phyloP scores from a whole-genome alignment of 2,329 filamentous ascomycete species.

The Beauveria sp. region DNA sequence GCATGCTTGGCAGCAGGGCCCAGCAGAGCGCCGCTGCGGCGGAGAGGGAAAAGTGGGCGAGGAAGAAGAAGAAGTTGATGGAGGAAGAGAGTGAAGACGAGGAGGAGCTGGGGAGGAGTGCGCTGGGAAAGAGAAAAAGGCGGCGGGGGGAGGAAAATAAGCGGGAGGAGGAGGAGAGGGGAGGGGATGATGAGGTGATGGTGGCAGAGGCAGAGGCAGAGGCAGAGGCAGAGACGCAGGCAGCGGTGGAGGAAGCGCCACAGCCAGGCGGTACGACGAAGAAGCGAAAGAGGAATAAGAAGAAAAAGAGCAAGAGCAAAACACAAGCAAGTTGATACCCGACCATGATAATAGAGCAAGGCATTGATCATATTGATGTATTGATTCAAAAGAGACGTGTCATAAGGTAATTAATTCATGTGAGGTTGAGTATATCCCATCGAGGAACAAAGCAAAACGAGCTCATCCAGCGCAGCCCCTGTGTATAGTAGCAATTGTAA shows the following conservation, averaged over 20 bases:
- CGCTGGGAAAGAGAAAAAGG: conserved; percentile 31
- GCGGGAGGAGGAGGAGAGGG: not conserved
- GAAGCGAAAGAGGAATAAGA: conserved; percentile 15
- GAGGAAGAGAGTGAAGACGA: conserved; percentile 25
- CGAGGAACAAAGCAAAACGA: not conserved
- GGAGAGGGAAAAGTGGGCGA: conserved; percentile 16
- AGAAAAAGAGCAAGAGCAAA: conserved; percentile 15
- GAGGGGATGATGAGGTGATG: not conserved
- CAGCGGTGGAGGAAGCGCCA: not conserved
- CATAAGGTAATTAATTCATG: not conserved
- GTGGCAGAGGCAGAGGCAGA: not conserved
- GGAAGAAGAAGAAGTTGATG: conserved; percentile 8
- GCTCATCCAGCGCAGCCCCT: not conserved
- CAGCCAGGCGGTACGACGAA: not conserved
- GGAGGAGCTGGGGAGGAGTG: conserved; percentile 27
- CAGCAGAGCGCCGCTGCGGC: conserved; percentile 8
- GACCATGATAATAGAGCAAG: too few species aligned
- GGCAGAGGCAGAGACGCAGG: not conserved
- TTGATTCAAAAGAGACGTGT: not conserved
- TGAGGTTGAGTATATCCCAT: not conserved
- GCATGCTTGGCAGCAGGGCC: conserved; percentile 22
- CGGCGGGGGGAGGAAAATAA: conserved; percentile 13
- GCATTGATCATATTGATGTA: too few species aligned
- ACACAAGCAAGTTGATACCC: not conserved
- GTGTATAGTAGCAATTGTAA: not conserved